Percentiles rank a stretch among this genome's conserved stretches.
phyloP scores from a whole-genome alignment of 306 rosid genomes.

The Luffa acutangula region DNA sequence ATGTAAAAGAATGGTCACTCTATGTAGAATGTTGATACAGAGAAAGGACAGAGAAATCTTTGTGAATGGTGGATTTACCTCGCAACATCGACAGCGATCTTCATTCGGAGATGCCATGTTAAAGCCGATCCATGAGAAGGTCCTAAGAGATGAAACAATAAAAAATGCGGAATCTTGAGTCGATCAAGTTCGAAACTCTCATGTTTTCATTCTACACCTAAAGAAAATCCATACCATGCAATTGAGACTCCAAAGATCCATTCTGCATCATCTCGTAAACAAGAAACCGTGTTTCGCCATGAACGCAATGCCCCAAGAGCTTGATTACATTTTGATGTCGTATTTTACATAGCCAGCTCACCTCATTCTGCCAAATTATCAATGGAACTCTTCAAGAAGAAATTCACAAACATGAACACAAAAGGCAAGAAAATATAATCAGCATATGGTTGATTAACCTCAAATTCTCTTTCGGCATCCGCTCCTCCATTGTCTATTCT shows the following conservation, averaged over 20 bases:
- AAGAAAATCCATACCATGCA: slow-evolving; percentile 39
- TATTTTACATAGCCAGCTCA: slow-evolving; percentile 71
- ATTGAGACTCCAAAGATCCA: slow-evolving; percentile 62
- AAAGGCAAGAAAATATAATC: slow-evolving; percentile 6
- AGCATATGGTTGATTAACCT: slow-evolving; percentile 30
- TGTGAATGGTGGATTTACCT: slow-evolving; percentile 31
- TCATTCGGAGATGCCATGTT: slow-evolving; percentile 73
- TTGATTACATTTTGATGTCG: slow-evolving; percentile 70
- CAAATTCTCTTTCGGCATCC: slow-evolving; percentile 59
- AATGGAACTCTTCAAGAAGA: slow-evolving; percentile 9
- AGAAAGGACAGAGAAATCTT: background rate
- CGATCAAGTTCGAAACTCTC: background rate
- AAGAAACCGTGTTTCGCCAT: slow-evolving; percentile 65
- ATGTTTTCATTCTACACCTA: background rate
- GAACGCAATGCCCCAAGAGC: slow-evolving; percentile 67
- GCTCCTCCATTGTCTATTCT: slow-evolving; percentile 32
- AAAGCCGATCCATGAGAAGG: slow-evolving; percentile 51
- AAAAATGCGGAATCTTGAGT: background rate
- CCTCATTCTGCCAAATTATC: slow-evolving; percentile 58
- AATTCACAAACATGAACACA: slow-evolving; percentile 1
- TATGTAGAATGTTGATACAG: slow-evolving; percentile 3
- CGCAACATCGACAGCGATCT: slow-evolving; percentile 75
- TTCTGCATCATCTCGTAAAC: slow-evolving; percentile 70
- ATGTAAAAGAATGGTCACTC: slow-evolving; percentile 6
- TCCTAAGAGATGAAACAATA: slow-evolving; percentile 30